Percentiles rank a stretch among this genome's conserved stretches.
These are phyloP conservation scores for Suillus tomentosus DNA, from an alignment of 768 basidiomycete genomes.

Conservation along the genomic window DNA sequence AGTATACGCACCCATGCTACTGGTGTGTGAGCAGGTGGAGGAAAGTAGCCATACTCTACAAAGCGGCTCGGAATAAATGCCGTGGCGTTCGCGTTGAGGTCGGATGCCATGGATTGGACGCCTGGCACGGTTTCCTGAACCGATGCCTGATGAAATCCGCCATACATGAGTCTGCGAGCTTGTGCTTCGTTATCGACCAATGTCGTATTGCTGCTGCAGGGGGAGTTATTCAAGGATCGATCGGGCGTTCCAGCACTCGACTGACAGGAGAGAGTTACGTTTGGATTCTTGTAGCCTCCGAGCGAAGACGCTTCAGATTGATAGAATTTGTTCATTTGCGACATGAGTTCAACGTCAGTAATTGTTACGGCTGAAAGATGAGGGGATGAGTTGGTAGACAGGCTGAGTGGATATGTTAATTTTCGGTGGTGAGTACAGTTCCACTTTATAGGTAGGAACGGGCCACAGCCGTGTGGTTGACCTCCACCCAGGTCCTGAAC, in stretches of 20 bases:
- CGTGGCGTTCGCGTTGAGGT: slow-evolving; percentile 12
- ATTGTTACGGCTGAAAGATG: background rate
- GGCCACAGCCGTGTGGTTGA: background rate
- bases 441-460: background rate
- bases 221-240: slow-evolving; percentile 2
- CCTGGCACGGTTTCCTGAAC: background rate
- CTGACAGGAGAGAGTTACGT: background rate
- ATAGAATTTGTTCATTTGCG: background rate
- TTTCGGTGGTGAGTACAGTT: background rate
- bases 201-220: slow-evolving; percentile 13
- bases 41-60: background rate
- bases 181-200: slow-evolving; percentile 12
- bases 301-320: background rate
- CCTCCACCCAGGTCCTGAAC: background rate
- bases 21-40: background rate
- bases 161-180: background rate
- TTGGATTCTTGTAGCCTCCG: background rate
- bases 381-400: background rate
- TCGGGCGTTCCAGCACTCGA: background rate
- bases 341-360: background rate
- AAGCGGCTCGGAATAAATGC: slow-evolving; percentile 12
- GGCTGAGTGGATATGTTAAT: background rate
- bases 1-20: slow-evolving; percentile 9
- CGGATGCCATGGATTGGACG: background rate
- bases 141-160: background rate